Percentiles rank a stretch among this genome's conserved stretches.
Evolutionary conservation across 2,329 filamentous ascomycete genomes (phyloP).

Genomic region (Coleophoma crateriformis): DNA sequence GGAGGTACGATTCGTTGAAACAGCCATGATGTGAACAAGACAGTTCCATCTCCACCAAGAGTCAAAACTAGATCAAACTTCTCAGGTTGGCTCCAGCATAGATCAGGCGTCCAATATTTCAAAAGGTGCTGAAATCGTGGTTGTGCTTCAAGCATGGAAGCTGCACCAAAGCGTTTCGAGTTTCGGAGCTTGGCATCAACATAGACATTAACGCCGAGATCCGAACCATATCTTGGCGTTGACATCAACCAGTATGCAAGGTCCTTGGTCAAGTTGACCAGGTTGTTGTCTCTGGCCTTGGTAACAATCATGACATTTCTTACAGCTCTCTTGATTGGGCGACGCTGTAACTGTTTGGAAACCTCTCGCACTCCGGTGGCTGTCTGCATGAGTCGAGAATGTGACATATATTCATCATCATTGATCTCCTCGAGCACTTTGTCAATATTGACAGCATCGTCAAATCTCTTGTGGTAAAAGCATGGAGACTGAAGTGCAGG

Average conservation of each 20-base stretch:
- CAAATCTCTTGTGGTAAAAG: constrained; percentile 96
- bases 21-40: constrained; percentile 86
- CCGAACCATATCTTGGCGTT: constrained; percentile 83
- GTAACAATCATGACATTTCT: constrained; percentile 97
- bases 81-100: constrained; percentile 91
- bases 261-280: constrained; percentile 85
- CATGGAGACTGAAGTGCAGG: constrained; percentile 82
- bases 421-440: constrained; percentile 93
- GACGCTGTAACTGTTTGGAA: constrained; percentile 86
- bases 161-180: constrained; percentile 81
- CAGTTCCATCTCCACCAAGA: constrained; percentile 80
- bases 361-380: constrained; percentile 93
- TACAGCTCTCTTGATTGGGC: constrained; percentile 87
- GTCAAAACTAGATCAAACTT: constrained; percentile 93
- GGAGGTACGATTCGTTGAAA: constrained; percentile 86
- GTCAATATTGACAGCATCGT: constrained; percentile 91
- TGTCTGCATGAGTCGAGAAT: constrained; percentile 90
- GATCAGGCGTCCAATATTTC: constrained; percentile 91
- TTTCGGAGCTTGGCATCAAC: constrained; percentile 92
- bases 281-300: constrained; percentile 90
- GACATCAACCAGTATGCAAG: constrained; percentile 81
- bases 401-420: constrained; percentile 83
- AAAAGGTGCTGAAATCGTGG: constrained; percentile 77
- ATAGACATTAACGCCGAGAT: constrained; percentile 92
- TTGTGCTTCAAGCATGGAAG: constrained; percentile 67